Conservation (phyloP, 1,284 basidiomycete species). For the Trichosporon sp. region DNA sequence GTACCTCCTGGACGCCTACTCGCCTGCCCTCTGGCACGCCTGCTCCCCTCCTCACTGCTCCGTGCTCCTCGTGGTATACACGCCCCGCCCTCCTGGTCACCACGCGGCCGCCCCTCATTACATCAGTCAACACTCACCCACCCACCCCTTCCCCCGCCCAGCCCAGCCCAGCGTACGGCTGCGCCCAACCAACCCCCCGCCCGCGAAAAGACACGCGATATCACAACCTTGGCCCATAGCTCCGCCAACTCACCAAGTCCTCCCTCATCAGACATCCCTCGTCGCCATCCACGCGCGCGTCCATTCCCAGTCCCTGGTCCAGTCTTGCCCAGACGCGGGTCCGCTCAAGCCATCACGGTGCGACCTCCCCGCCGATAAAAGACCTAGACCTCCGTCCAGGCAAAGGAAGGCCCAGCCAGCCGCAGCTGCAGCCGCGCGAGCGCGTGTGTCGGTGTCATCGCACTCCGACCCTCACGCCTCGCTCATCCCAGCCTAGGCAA, state of each 20-base stretch:
- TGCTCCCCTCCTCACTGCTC: background rate
- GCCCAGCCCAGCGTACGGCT: no score
- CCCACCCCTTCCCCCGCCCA: background rate
- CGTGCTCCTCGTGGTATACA: background rate
- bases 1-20: background rate
- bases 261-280: background rate
- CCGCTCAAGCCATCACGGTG: background rate
- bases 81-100: background rate
- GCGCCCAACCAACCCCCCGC: no score
- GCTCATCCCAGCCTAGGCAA: background rate
- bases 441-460: conserved; percentile 1
- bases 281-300: conserved; percentile 1
- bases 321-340: background rate
- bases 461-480: background rate
- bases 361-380: no score
- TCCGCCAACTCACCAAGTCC: background rate
- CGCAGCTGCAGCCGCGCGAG: background rate
- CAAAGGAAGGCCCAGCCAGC: background rate
- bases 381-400: no score
- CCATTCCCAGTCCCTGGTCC: background rate
- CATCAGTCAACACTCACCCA: background rate
- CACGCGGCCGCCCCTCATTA: background rate
- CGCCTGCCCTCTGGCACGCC: background rate
- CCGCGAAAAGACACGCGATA: conserved; percentile 1
- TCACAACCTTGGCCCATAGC: background rate